These are phyloP conservation scores for Colletotrichum gloeosporioides DNA, from an alignment of 2,329 filamentous ascomycete species.

Conservation along the genomic window DNA sequence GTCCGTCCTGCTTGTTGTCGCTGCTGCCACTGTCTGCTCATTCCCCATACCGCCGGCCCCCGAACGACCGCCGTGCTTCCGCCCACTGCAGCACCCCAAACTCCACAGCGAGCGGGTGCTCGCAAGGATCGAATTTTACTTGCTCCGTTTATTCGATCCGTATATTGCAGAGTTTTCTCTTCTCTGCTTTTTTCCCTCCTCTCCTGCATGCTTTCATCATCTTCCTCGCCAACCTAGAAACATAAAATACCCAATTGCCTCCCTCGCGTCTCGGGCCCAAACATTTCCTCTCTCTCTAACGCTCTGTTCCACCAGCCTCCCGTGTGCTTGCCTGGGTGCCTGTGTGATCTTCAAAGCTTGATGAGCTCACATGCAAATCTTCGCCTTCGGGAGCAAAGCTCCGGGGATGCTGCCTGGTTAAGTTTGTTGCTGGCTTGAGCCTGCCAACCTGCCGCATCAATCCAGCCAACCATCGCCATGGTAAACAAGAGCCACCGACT, in stretches of 20 bases:
- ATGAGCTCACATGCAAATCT: constrained; percentile 24
- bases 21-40: neutral
- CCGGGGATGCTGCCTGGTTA: constrained; percentile 4
- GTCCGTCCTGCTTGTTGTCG: neutral
- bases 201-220: neutral
- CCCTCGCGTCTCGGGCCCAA: neutral
- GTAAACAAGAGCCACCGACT: neutral
- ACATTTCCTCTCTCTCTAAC: neutral
- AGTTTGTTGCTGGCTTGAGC: constrained; percentile 14
- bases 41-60: constrained; percentile 2
- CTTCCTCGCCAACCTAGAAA: neutral
- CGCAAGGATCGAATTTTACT: constrained; percentile 16
- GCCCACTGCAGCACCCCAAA: neutral
- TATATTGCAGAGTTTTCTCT: constrained; percentile 20
- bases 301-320: neutral
- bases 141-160: constrained; percentile 19
- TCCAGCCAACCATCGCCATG: neutral
- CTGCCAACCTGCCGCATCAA: neutral
- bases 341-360: constrained; percentile 20
- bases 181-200: neutral
- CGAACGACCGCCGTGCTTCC: constrained; percentile 3
- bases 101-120: constrained; percentile 14
- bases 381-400: constrained; percentile 14
- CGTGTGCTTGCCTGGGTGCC: constrained; percentile 2
- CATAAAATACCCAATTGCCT: constrained; percentile 1